phyloP scores from a whole-genome alignment of 2,329 filamentous ascomycete species.

The Apiospora sp. region DNA sequence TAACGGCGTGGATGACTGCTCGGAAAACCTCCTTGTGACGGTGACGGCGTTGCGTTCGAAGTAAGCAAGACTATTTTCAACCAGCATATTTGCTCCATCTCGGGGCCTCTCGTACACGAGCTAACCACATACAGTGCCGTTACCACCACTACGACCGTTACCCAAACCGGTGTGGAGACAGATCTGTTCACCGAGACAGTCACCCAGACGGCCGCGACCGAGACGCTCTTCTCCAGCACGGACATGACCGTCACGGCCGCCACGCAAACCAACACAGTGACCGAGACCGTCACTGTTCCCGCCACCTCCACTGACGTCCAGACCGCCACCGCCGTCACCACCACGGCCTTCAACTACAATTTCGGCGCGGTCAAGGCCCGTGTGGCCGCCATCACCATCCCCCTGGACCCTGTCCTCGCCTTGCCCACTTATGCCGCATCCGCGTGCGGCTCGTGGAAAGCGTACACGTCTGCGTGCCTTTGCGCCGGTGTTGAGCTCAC shows the following conservation, averaged over 20 bases:
- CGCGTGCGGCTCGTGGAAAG: too few relatives aligned
- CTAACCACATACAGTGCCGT: not conserved
- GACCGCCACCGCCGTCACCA: too few relatives aligned
- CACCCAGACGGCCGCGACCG: not conserved
- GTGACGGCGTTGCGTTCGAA: not conserved
- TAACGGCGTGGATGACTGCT: not conserved
- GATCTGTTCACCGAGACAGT: not conserved
- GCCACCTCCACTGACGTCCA: constrained; percentile 17
- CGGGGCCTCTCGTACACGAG: too few relatives aligned
- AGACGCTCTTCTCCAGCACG: not conserved
- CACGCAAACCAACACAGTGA: not conserved
- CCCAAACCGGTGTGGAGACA: not conserved
- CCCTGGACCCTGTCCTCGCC: too few relatives aligned
- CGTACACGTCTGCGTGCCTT: too few relatives aligned
- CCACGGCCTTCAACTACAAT: too few relatives aligned
- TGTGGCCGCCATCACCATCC: too few relatives aligned
- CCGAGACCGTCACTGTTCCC: constrained; percentile 27
- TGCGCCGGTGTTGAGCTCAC: too few relatives aligned
- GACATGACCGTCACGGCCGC: not conserved
- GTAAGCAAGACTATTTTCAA: not conserved
- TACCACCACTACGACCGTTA: not conserved
- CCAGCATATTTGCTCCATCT: too few relatives aligned
- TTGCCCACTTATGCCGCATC: too few relatives aligned
- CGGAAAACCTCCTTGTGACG: not conserved
- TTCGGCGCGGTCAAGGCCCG: too few relatives aligned